Evolutionary conservation across 495 filamentous ascomycete species (phyloP), one percentile per base, ranked within the genome.

Genomic region (Patellaria atrata): DNA sequence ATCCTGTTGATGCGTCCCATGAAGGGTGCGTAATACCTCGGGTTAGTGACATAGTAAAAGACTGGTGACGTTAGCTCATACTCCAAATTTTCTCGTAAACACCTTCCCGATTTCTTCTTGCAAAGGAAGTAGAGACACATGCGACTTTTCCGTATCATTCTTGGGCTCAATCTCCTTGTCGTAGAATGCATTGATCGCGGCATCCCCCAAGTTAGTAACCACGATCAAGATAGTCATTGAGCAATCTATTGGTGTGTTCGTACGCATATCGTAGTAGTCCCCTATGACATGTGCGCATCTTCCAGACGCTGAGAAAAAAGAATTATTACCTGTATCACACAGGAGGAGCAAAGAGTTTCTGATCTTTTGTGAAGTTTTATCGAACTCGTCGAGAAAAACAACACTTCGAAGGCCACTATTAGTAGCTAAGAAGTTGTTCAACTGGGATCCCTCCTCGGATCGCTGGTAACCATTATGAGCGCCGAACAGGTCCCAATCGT

Each of bases 351-450:
- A 19, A 11, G 47, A 26, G 10, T 41, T 35, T 4, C 15, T 17
- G 1, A 43, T 18, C 3, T 58, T 55, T 1, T 50, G 13, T 5
- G 45, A 58, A 11, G 67, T 70, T 48, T 73, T 73, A 19, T 73
- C 69, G 23, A 75, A 71, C 28, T 73, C 68, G 31, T 73, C 70
- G 6, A 75, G 39, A 38, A 70, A 71, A 1, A 73, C 62, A 5
- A 75, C 58, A 18, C 53, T 54, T 15, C 53, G 44, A 31, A 56
- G 19, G 11, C 57, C 62, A 11, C 41, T 45, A 22, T 67, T 50
- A n/a, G 30, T 34, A 1, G 55, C 59, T 1, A 74, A 52, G 44
- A 69, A 70, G 44, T 73, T 72, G 29, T 71, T 73, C 15, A 71
- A 28, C 1, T 49, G 50, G 0, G 59, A 54, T 0, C 70, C 68